phyloP scores from a whole-genome alignment of 768 basidiomycete genomes.

The Russula sp. region DNA sequence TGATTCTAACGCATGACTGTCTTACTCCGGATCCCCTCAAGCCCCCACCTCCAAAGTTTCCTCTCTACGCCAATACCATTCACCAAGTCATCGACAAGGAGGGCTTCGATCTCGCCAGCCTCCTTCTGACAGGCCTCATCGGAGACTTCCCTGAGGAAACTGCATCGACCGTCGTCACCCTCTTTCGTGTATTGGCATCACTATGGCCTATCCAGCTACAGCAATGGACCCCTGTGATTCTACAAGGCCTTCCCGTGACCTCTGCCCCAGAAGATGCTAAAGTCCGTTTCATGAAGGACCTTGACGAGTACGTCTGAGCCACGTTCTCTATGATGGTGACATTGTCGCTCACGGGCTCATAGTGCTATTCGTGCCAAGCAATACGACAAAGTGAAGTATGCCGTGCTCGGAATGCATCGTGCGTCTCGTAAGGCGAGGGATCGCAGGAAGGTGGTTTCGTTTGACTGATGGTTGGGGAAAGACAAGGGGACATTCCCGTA shows the following conservation, averaged over 20 bases:
- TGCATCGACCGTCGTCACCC: constrained; percentile 60
- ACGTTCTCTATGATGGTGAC: neutral
- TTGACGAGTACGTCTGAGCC: constrained; percentile 54
- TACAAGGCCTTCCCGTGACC: constrained; percentile 61
- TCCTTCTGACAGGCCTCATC: constrained; percentile 69
- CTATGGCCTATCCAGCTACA: constrained; percentile 65
- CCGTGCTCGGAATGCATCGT: constrained; percentile 61
- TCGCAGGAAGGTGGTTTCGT: constrained; percentile 38
- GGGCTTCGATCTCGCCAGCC: constrained; percentile 62
- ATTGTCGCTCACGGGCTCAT: constrained; percentile 19
- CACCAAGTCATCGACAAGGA: constrained; percentile 55
- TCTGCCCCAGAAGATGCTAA: constrained; percentile 59
- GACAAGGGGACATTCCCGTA: neutral
- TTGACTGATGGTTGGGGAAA: constrained; percentile 28
- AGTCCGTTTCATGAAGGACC: constrained; percentile 62
- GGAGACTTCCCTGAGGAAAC: constrained; percentile 88
- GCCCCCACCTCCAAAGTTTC: constrained; percentile 50
- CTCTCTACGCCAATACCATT: constrained; percentile 56
- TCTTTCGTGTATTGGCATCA: constrained; percentile 61
- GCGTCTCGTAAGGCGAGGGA: constrained; percentile 70
- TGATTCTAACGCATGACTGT: constrained; percentile 68
- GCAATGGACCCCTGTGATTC: constrained; percentile 61
- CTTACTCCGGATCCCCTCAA: constrained; percentile 39
- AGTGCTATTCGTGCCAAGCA: constrained; percentile 61
- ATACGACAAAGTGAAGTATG: constrained; percentile 78